Base-by-base conservation (phyloP, 352 stramenopile genomes). In the Phytopythium litorale region DNA sequence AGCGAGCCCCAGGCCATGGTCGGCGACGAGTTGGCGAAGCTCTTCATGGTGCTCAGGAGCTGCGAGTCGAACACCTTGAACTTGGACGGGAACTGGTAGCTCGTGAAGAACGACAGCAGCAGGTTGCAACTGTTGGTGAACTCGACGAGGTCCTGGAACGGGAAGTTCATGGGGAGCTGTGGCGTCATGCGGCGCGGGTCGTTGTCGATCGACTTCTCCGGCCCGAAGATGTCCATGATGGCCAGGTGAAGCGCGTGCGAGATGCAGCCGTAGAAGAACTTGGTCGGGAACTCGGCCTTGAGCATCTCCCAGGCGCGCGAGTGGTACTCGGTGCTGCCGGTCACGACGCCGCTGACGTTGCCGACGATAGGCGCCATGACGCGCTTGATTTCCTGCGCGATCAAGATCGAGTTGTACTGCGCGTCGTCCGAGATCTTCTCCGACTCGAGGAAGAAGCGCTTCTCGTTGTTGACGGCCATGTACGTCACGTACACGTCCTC, bases 221-320 rank as follows among this genome's bases (percentile, higher is more conserved):
- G 79, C 0, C 81, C 79, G 56, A 94, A 92, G 45, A 94, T 89
- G 62, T 94, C 84, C 79, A 87, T 89, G 60, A 94, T 90, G 30
- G 77, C 80, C 43, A 94, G 58, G 49, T 94, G 82, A 3, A 94
- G 72, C 30, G 84, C 84, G 54, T 94, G 81, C 19, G 79, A 89
- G 66, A 91, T 91, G 58, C 84, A 94, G 7, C 84, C 84, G 48
- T 94, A 94, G 62, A 94, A 94, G 56, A 94, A 94, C 67, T 92
- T 94, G 55, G 84, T 92, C 49, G 84, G 84, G 59, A 87, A 92
- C 64, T 94, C 82, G 3, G 71, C 75, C 62, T 94, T 94, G 40
- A 94, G 79, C 75, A 92, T 84, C 68, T 92, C 81, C 84, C 84
- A 94, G 6, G 84, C 82, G 42, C 78, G 73, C 15, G 79, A 85